Evolutionary conservation across 768 basidiomycete species (phyloP), one percentile per base, ranked within the genome.

Genomic region (Xerocomus spinulosus): DNA sequence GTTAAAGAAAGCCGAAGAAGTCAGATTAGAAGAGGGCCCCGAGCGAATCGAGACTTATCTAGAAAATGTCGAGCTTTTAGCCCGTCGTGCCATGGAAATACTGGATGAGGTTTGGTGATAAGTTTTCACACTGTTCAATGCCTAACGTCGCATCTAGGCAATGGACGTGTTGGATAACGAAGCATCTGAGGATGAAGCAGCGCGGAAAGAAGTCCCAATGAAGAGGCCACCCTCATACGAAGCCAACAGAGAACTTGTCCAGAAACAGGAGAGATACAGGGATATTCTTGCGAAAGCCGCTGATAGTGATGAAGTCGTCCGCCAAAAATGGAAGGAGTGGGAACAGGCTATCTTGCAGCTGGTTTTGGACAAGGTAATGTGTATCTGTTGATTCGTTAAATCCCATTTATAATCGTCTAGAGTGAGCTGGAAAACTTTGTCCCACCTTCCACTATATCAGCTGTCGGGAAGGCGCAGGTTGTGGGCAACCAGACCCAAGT

Each of bases 91-190:
- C 59, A 68, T 72, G 46, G 68, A 73, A 17, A 69, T 88, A 15
- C 59, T 97, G 18, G 79, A 90, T 42, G 91, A 96, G 74, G 94
- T 91, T 57, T 37, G 72, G 38, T 29, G 12, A 38, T 23, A 18
- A 37, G 10, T 2, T 21, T 42, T 32, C 7, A n/a, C n/a, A n/a
- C 25, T 23, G 14, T 13, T 1, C 32, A 35, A n/a, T n/a, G n/a
- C 30, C 48, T n/a, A 51, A 28, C 35, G 14, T 40, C 28, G 21
- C 32, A 14, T 35, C 17, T 53, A 96, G 93, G 82, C 91, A 0
- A 77, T 92, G 72, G 92, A 92, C 57, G 81, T 94, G 18, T 70
- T 99, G n/a, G 92, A 95, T 56, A 81, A 79, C 36, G 94, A 96
- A 67, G 87, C 87, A 14, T 86, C 85, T 13, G 87, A 91, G 60